These are phyloP conservation scores for Geranium incanum DNA, from an alignment of 441 rosid genomes.

Conservation along the genomic window DNA sequence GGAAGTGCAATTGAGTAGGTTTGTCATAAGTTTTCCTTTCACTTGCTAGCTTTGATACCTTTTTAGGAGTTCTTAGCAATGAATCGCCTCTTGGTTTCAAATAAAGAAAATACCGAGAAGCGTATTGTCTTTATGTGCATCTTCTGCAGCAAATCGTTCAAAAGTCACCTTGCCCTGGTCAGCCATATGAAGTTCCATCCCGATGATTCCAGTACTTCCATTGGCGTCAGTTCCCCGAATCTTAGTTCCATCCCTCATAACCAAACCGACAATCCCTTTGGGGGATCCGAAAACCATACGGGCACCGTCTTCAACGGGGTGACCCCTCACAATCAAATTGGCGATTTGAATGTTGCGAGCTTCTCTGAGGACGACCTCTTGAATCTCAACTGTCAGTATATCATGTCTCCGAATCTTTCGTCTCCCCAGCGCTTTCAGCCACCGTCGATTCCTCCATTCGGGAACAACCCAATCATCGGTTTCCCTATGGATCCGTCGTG, in stretches of 20 bases:
- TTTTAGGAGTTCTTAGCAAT: slow-evolving; percentile 19
- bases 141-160: slow-evolving; percentile 24
- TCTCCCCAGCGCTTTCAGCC: slow-evolving; percentile 6
- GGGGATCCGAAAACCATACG: slow-evolving; percentile 3
- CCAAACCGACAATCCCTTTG: slow-evolving; percentile 17
- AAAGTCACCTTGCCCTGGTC: slow-evolving; percentile 23
- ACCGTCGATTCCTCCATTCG: slow-evolving; percentile 15
- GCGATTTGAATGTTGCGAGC: slow-evolving; percentile 15
- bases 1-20: slow-evolving; percentile 13
- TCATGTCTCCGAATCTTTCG: slow-evolving; percentile 15
- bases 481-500: slow-evolving; percentile 14
- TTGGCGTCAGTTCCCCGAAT: slow-evolving; percentile 7
- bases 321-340: slow-evolving; percentile 2
- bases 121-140: slow-evolving; percentile 18
- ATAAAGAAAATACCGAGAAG: slow-evolving; percentile 17
- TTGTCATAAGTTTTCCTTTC: slow-evolving; percentile 15
- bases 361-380: slow-evolving; percentile 15
- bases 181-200: slow-evolving; percentile 28
- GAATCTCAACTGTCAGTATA: slow-evolving; percentile 15
- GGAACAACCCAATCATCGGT: slow-evolving; percentile 9
- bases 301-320: slow-evolving; percentile 7
- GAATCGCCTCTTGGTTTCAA: slow-evolving; percentile 17
- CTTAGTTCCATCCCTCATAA: neutral
- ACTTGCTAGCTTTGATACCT: slow-evolving; percentile 7
- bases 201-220: slow-evolving; percentile 8